Conservation (phyloP, 2,329 filamentous ascomycete genomes). For the Aspergillus spinulosporus region DNA sequence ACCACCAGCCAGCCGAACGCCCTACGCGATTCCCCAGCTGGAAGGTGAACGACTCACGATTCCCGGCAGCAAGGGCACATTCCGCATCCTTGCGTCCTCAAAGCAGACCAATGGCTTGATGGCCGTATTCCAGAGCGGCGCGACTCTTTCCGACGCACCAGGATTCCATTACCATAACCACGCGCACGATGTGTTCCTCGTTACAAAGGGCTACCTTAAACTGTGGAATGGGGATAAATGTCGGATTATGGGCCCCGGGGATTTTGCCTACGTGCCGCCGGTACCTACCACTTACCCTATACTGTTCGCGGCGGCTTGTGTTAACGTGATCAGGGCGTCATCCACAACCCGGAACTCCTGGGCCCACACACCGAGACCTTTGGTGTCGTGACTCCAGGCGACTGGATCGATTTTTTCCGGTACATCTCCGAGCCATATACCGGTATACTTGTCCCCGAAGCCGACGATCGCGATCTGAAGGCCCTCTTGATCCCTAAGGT, state of each 20-base stretch:
- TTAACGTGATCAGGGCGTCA: constrained; percentile 27
- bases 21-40: constrained; percentile 51
- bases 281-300: constrained; percentile 35
- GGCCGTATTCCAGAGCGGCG: constrained; percentile 53
- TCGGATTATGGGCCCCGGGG: constrained; percentile 54
- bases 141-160: constrained; percentile 39
- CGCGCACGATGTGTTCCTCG: constrained; percentile 59
- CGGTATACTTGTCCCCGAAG: constrained; percentile 53
- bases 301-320: neutral
- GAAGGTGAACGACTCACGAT: constrained; percentile 56
- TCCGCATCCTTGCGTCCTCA: constrained; percentile 54
- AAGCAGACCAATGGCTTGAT: constrained; percentile 55
- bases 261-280: constrained; percentile 60
- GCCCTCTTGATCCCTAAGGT: constrained; percentile 56
- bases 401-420: constrained; percentile 63
- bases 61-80: constrained; percentile 54
- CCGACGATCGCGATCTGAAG: constrained; percentile 54
- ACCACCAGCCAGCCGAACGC: constrained; percentile 43
- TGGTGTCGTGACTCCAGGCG: constrained; percentile 57
- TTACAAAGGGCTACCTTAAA: constrained; percentile 57
- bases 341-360: constrained; percentile 59
- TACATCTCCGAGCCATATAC: constrained; percentile 56
- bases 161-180: constrained; percentile 60
- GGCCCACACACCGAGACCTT: constrained; percentile 57
- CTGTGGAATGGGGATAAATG: constrained; percentile 60